Evolutionary conservation across 177 flowering plant species (phyloP), one percentile per base, ranked within the genome.

Genomic region (Telopea speciosissima): DNA sequence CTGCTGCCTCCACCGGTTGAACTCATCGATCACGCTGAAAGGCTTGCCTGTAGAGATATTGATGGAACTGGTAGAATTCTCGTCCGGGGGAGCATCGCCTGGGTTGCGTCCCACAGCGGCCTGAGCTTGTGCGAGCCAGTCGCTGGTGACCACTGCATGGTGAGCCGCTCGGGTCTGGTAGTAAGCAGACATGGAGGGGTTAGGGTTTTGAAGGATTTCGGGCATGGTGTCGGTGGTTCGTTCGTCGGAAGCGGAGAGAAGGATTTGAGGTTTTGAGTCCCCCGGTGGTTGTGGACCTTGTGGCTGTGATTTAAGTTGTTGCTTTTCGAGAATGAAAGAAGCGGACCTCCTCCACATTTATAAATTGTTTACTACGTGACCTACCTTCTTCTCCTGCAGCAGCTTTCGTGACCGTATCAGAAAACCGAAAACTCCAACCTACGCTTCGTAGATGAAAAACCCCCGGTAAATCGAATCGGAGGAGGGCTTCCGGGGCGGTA

Each of bases 61-160:
- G 12, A 0, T 31, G 60, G 56, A 25, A 64, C 63, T 64, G 12
- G 0, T 31, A 56, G 56, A 25, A 64, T 42, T 76, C 12, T 54
- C 40, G 40, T 36, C 78, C 26, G 49, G 26, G 40, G 31, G 2
- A 19, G 61, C 73, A 2, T 64, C 77, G 25, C 70, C 73, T 1
- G 74, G 67, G 28, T 67, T 65, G 49, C 60, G 68, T 68, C 77
- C 86, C 19, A 82, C 88, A 69, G 98, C 97, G 58, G 96, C 95
- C 77, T 89, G 92, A 24, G 98, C 96, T 79, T 96, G 97, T 31
- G 96, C 93, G 8, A 95, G 88, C 99, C 99, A 93, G 73, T 95
- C 98, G 73, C 88, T 90, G 56, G 95, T 90, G 65, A 93, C 88
- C 72, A 89, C 97, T 68, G 81, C 98, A 74, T 90, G 90, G 80